phyloP scores from a whole-genome alignment of 2,329 filamentous ascomycete species.

The Fusarium sp. region DNA sequence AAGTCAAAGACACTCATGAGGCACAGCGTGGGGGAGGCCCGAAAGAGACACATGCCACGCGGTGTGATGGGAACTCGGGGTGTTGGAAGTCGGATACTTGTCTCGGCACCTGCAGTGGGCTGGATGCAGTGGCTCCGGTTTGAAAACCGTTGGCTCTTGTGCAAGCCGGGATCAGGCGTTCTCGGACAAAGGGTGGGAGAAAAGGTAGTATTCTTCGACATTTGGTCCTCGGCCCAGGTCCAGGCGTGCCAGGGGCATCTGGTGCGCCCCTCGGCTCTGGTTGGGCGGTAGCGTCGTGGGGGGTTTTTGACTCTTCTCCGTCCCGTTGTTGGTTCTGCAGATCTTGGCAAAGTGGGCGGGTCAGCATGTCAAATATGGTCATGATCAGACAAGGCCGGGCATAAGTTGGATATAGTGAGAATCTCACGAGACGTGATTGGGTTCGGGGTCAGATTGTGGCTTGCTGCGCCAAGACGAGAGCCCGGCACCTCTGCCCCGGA shows the following conservation, averaged over 20 bases:
- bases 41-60: background rate
- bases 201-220: background rate
- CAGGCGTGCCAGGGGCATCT: background rate
- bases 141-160: background rate
- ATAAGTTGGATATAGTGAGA: conserved; percentile 2
- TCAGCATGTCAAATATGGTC: background rate
- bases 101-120: background rate
- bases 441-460: background rate
- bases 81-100: background rate
- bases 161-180: background rate
- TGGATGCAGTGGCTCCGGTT: background rate
- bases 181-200: background rate
- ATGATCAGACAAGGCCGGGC: conserved; percentile 1
- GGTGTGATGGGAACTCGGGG: background rate
- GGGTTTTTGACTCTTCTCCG: background rate
- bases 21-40: background rate
- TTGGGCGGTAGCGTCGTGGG: background rate
- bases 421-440: background rate
- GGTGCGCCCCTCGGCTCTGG: background rate
- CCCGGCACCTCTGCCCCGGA: background rate
- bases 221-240: background rate
- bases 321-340: conserved; percentile 4
- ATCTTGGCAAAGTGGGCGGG: conserved; percentile 2
- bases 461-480: background rate
- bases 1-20: background rate